Base-by-base conservation (phyloP, 148 eudicot genomes). In the Amaranthus palmeri region DNA sequence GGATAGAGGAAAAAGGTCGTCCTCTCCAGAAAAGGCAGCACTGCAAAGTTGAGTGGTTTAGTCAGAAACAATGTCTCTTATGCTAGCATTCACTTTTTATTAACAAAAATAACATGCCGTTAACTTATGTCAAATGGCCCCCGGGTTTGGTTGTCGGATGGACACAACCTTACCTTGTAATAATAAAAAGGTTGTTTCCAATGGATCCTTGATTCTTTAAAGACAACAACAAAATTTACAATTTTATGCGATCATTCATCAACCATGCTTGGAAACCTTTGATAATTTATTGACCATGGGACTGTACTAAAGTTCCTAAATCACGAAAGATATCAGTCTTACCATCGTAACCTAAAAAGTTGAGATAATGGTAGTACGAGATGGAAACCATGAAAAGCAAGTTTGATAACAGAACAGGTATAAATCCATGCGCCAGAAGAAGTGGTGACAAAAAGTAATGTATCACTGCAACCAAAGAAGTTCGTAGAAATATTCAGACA, bases 291-390 rank as follows among this genome's bases (percentile, higher is more conserved):
- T n/a, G n/a, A n/a, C n/a, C n/a, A n/a, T n/a, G n/a, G n/a, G n/a
- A n/a, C n/a, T n/a, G n/a, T n/a, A n/a, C n/a, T n/a, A n/a, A n/a
- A n/a, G n/a, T n/a, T 52, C 5, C 40, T 3, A 13, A 11, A 64
- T 25, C 5, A 14, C 3, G 10, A 42, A 70, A 68, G 18, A 55
- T 60, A 53, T 10, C 60, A 60, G 70, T 57, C 92, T 84, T 89
- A 91, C 99, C 99, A 80, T 95, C 96, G 70, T 92, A 95, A 46
- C 99, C 99, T 71, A 95, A 73, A 79, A 86, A 92, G 85, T 88
- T 95, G 72, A 92, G 93, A 84, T 95, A 95, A 79, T 92, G 97
- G 80, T 91, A 95, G 88, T 90, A 95, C 78, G 97, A 95, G 15
- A 81, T 75, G 43, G 96, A 90, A 57, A 77, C 92, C 93, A 89